Percentiles rank a stretch among this genome's conserved stretches.
Conservation (phyloP, 1,284 basidiomycete species). For the Melampsora medusae region DNA sequence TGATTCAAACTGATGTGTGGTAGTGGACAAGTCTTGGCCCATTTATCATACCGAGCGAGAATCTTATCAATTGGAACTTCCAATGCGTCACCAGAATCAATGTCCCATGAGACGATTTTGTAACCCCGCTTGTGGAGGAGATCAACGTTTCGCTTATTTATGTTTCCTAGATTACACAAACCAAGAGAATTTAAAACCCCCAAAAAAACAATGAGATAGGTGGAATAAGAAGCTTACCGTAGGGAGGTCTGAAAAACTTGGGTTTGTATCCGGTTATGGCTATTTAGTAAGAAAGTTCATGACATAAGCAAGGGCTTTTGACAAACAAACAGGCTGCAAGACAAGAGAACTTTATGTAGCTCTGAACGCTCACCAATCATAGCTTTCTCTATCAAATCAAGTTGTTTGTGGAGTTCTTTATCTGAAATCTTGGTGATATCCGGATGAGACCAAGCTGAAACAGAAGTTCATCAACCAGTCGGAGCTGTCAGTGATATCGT, state of each 20-base stretch:
- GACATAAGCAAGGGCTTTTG: not conserved
- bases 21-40: constrained; percentile 18
- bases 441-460: not conserved
- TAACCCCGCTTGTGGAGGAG: constrained; percentile 28
- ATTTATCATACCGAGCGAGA: not conserved
- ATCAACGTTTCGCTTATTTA: constrained; percentile 5
- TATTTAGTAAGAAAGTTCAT: constrained; percentile 13
- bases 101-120: constrained; percentile 18
- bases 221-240: constrained; percentile 5
- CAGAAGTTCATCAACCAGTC: not conserved
- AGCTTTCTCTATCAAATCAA: not conserved
- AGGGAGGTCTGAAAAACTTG: constrained; percentile 38
- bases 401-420: not conserved
- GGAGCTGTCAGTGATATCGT: too few species aligned
- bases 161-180: not conserved
- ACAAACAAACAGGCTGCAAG: not conserved
- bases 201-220: not conserved
- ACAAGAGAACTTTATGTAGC: not conserved
- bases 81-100: constrained; percentile 31
- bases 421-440: not conserved
- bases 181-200: not conserved
- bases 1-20: constrained; percentile 35
- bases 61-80: constrained; percentile 2
- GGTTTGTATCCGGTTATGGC: constrained; percentile 24
- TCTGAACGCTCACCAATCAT: not conserved